Evolutionary conservation across 768 basidiomycete genomes (phyloP).

Genomic region (Trametes elegans): DNA sequence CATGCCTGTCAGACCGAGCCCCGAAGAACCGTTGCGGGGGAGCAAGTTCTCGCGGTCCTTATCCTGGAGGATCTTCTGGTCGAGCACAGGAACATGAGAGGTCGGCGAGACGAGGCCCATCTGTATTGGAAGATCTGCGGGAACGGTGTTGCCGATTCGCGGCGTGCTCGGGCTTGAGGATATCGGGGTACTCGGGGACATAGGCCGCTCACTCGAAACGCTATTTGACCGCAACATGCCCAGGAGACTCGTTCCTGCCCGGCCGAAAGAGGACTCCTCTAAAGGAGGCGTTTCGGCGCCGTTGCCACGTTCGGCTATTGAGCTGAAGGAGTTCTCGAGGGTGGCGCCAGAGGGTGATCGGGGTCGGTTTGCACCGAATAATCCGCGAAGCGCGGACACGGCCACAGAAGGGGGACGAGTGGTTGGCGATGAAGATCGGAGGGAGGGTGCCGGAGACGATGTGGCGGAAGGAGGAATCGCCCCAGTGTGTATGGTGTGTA

Average conservation of each 20-base stretch:
- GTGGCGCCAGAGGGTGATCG: conserved; percentile 48
- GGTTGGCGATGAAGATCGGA: conserved; percentile 22
- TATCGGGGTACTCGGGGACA: conserved; percentile 20
- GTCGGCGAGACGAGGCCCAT: conserved; percentile 15
- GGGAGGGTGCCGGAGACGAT: conserved; percentile 24
- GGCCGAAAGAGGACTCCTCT: conserved; percentile 56
- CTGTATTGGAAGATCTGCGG: conserved; percentile 38
- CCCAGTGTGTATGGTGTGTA: background rate
- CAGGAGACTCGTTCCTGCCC: conserved; percentile 53
- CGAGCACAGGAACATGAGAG: conserved; percentile 29
- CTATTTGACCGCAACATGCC: conserved; percentile 47
- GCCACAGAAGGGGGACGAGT: conserved; percentile 28
- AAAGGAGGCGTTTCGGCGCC: conserved; percentile 27
- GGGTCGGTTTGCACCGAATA: conserved; percentile 52
- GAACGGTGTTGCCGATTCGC: conserved; percentile 11
- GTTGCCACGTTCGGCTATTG: conserved; percentile 28
- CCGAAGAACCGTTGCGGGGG: conserved; percentile 2
- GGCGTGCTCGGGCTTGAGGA: conserved; percentile 26
- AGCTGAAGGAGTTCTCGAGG: conserved; percentile 14
- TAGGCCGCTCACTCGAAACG: conserved; percentile 25
- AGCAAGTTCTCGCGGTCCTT: conserved; percentile 29
- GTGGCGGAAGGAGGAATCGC: conserved; percentile 31
- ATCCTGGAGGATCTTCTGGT: conserved; percentile 41
- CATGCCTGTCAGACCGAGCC: background rate
- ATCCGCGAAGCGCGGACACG: conserved; percentile 57